Evolutionary conservation across 805 yeast species (phyloP), one percentile per base, ranked within the genome.

Genomic region (Yamadazyma sp.): DNA sequence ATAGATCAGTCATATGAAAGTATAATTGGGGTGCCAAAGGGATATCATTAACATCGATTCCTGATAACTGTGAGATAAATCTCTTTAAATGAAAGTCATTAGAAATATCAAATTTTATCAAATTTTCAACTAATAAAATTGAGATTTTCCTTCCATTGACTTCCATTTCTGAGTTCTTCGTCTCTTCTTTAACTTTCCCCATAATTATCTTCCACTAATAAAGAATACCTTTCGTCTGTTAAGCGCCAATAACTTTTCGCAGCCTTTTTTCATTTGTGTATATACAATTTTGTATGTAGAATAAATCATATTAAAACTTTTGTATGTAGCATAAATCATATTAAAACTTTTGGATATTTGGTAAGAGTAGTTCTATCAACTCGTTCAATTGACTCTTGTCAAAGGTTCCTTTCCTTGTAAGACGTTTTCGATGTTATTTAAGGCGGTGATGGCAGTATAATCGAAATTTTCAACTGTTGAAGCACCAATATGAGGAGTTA

Each of bases 401-500:
- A 38, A 21, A 15, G 38, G 42, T 5, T 29, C 26, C 5, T 34
- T 33, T 1, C 45, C 45, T 3, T 32, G 27, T 18, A 44, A 69
- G 39, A 67, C 69, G 33, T 63, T 55, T 10, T 69, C 69, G 17
- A 83, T 73, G 51, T 82, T 82, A 33, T 67, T 54, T 52, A 83
- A 53, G 16, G 86, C 78, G 28, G 60, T 59, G 5, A 59, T 50
- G 1, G 82, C 75, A 24, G 84, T 75, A 15, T 56, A 55, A 37
- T 69, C 62, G 42, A 72, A 74, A 47, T 76, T 76, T 40, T 78
- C 80, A 7, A 58, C 52, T 0, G 87, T 81, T 4, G 82, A 72
- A 15, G 86, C 79, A 0, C 86, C 93, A 30, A 82, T 52, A 54
- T 85, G 93, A 2, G 93, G 93, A 9, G 82, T 69, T 28, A 80